These are phyloP conservation scores for Schizophyllum amplum DNA, from an alignment of 1,284 basidiomycete genomes.

Conservation along the genomic window DNA sequence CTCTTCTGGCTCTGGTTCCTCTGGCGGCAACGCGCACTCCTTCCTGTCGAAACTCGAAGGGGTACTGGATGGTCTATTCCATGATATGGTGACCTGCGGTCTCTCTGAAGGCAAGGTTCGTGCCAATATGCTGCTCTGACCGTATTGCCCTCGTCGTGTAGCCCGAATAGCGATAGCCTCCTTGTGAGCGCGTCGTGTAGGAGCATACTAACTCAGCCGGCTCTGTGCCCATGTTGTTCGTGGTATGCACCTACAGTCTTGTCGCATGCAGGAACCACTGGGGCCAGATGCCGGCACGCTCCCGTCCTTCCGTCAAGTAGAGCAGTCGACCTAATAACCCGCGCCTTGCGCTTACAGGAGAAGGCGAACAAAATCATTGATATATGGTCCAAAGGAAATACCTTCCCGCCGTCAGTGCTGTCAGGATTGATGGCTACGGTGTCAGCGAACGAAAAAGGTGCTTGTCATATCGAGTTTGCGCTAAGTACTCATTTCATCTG, in stretches of 20 bases:
- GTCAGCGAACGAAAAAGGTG: conserved; percentile 69
- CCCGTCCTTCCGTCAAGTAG: conserved; percentile 8
- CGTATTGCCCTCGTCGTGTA: background rate
- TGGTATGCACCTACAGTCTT: conserved; percentile 19
- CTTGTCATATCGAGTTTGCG: conserved; percentile 66
- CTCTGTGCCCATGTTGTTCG: background rate
- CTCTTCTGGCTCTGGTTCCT: conserved; percentile 40
- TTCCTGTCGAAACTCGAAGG: conserved; percentile 84
- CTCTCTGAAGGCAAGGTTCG: conserved; percentile 78
- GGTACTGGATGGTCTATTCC: conserved; percentile 75
- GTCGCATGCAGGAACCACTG: background rate
- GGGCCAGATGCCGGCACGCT: background rate
- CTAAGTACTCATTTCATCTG: conserved; percentile 65
- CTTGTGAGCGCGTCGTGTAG: background rate
- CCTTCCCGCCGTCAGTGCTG: conserved; percentile 71
- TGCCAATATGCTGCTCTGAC: conserved; percentile 16
- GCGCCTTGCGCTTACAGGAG: conserved; percentile 50
- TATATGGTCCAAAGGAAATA: conserved; percentile 85
- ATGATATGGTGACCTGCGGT: conserved; percentile 64
- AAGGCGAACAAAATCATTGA: conserved; percentile 92
- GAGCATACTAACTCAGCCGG: background rate
- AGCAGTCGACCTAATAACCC: conserved; percentile 9
- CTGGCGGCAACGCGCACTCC: conserved; percentile 66
- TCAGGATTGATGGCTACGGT: conserved; percentile 58
- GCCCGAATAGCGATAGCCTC: background rate